Conservation (phyloP, 2,329 filamentous ascomycete species). For the Neurospora sp. region DNA sequence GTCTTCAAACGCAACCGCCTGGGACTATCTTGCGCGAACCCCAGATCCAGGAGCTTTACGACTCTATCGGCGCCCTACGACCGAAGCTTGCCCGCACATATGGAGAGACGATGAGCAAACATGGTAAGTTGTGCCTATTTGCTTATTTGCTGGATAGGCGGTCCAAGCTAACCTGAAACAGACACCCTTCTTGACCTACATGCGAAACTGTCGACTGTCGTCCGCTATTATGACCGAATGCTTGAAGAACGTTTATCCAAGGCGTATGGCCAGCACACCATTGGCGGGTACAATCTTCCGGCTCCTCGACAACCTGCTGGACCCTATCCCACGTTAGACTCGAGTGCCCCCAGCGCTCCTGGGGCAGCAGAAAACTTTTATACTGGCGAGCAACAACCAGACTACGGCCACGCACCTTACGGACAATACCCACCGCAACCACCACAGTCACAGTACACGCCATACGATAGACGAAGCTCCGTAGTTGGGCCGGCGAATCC, state of each 20-base stretch:
- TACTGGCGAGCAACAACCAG: conserved; percentile 48
- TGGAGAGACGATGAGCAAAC: conserved; percentile 99
- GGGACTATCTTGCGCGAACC: conserved; percentile 95
- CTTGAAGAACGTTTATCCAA: conserved; percentile 88
- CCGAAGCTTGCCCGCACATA: conserved; percentile 93
- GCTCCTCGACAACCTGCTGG: conserved; percentile 41
- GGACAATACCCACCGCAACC: conserved; percentile 41
- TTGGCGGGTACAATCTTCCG: conserved; percentile 54
- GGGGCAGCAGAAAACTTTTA: conserved; percentile 73
- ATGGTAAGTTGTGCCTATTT: conserved; percentile 49
- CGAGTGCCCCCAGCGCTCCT: conserved; percentile 36
- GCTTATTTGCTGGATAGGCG: not conserved
- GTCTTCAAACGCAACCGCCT: conserved; percentile 86
- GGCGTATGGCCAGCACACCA: conserved; percentile 74
- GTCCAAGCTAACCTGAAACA: conserved; percentile 31
- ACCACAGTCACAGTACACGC: conserved; percentile 32
- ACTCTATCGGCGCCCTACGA: conserved; percentile 85
- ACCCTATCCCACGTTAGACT: conserved; percentile 62
- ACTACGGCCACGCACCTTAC: conserved; percentile 33
- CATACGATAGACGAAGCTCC: conserved; percentile 34
- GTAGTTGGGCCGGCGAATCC: conserved; percentile 28
- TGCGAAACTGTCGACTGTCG: conserved; percentile 88
- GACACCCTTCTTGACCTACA: conserved; percentile 91
- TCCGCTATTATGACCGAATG: conserved; percentile 97
- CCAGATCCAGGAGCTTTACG: conserved; percentile 95